These are phyloP conservation scores for Cymodocea nodosa DNA, from an alignment of 116 monocot genomes.

Conservation along the genomic window DNA sequence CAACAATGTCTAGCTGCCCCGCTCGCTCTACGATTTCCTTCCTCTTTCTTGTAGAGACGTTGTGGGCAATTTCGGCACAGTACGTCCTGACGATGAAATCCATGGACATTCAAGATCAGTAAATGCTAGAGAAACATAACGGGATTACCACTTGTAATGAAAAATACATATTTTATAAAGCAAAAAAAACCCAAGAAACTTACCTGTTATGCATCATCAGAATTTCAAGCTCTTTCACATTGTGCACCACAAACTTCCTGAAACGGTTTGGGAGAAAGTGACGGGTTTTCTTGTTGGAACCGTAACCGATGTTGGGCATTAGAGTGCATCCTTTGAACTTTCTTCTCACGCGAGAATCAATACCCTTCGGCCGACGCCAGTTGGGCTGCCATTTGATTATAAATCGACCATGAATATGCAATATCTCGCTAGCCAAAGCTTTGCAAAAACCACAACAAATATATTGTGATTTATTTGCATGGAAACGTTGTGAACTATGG, in stretches of 20 bases:
- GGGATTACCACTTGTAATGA: too few species aligned
- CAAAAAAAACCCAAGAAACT: not conserved
- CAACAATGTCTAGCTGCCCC: slow-evolving; percentile 47
- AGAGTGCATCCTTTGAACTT: slow-evolving; percentile 84
- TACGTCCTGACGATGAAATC: slow-evolving; percentile 32
- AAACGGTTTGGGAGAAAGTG: slow-evolving; percentile 65
- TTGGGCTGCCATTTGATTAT: slow-evolving; percentile 4
- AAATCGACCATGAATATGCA: not conserved
- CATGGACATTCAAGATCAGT: not conserved
- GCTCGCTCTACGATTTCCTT: slow-evolving; percentile 61
- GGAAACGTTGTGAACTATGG: too few species aligned
- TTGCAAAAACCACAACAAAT: not conserved
- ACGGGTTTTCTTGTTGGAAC: slow-evolving; percentile 79
- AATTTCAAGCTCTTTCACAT: slow-evolving; percentile 52
- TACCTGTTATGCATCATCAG: slow-evolving; percentile 90
- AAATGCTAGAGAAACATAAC: not conserved
- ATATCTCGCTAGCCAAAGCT: not conserved
- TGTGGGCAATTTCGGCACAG: slow-evolving; percentile 65
- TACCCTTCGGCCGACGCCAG: slow-evolving; percentile 51
- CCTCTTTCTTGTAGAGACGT: slow-evolving; percentile 46
- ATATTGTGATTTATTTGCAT: too few species aligned
- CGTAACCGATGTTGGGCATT: slow-evolving; percentile 94
- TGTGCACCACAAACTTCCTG: slow-evolving; percentile 60
- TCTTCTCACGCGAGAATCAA: slow-evolving; percentile 71
- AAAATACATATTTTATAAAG: too few species aligned